Evolutionary conservation across 1,139 yeast genomes (phyloP), one percentile per base, ranked within the genome.

Genomic region (Saccharomycopsis hybrid): DNA sequence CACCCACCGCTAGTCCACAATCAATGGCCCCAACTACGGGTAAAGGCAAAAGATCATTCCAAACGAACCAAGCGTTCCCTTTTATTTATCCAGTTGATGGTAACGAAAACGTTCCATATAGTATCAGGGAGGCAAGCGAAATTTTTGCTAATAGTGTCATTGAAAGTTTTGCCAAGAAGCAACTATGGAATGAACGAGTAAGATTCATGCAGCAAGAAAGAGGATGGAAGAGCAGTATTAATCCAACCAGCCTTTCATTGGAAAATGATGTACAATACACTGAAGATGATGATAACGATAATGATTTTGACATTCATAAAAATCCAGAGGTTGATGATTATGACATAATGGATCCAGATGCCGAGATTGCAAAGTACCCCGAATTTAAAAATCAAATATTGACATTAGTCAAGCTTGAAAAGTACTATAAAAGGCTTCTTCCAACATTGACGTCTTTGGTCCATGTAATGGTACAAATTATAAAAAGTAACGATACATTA

Each of bases 1-100:
- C 96, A 0, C 96, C 96, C 0, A 83, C 86, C 0, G 65, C 78
- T 7, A 76, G 84, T 1, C 89, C 95, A 29, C 70, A 47, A 8
- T 25, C 39, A 11, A 33, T 37, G 9, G 31, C 27, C 29, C 40
- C 46, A 31, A 43, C 27, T 24, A 85, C 85, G 9, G 84, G 78
- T 52, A 85, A 82, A 59, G 73, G 76, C 33, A 76, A 88, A 56
- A 81, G 83, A 57, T 78, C 87, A 51, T 86, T 82, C 58, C 90
- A 86, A 65, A 78, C 92, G 0, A 85, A 86, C 61, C 86, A 84
- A 58, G 76, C 82, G 9, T 83, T 78, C 68, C 97, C 97, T 0
- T 79, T 87, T 56, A 71, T 88, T 3, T 85, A 82, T 59, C 96
- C 96, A 0, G 68, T 72, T 1, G 59, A 61, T 8, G 60, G 58